Base-by-base conservation (phyloP, 1,284 basidiomycete genomes). In the Leucoagaricus sp. region DNA sequence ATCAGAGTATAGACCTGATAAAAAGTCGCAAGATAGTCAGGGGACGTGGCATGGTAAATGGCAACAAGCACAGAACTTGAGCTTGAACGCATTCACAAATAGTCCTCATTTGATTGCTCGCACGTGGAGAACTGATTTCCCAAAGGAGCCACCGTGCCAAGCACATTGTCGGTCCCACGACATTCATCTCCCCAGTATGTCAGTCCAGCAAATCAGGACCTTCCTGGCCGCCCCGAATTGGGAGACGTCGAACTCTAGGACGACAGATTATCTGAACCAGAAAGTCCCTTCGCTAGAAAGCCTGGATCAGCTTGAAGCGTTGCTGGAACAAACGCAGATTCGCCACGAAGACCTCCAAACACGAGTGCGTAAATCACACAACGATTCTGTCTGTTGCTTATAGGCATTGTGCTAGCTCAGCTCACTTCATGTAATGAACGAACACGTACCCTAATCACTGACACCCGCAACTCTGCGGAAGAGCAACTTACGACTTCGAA, bases 401-500 rank as follows among this genome's bases (percentile, higher is more conserved):
- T 31, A 53, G 21, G 17, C 33, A 49, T 61, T 69, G 69, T 70
- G 76, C 63, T 76, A 82, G 80, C 69, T 79, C 66, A 91, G 89
- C 76, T 87, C 61, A 67, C 72, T 42, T 68, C 73, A 47, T 90
- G 86, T n/a, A 72, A 80, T 62, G 68, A 70, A 26, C 68, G 70
- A 23, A 65, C 86, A 13, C 71, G 81, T 53, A 56, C 64, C 2
- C 64, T 84, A 31, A 72, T 87, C 19, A 63, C 67, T 1, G 65
- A 77, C 42, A 81, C 83, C 2, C 76, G 78, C 33, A 58, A 67
- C 21, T 67, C 72, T 21, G 78, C 79, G 3, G 64, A 77, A 48
- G 65, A 71, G 29, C 75, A 83, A 47, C 73, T 91, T 12, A 72
- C 80, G 51, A 80, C 83, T 10, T 89, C 91, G 0, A 87, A 91